Percentiles rank a stretch among this genome's conserved stretches.
Conservation (phyloP, 768 basidiomycete species). For the Sarcodon sp. region DNA sequence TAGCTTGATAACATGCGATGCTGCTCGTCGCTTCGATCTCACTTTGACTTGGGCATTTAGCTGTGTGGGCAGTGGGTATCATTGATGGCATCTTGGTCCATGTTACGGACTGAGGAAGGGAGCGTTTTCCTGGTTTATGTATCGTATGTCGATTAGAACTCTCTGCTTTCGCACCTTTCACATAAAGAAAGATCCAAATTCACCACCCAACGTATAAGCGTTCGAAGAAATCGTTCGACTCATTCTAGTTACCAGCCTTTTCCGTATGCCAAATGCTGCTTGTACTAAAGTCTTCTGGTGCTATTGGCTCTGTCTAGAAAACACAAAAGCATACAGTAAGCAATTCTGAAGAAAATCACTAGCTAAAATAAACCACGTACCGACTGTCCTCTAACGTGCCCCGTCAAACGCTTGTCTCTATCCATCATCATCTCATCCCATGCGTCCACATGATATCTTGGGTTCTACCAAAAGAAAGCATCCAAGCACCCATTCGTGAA, state of each 20-base stretch:
- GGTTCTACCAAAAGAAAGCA: conserved; percentile 34
- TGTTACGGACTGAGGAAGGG: no score
- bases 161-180: no score
- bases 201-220: no score
- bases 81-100: no score
- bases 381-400: conserved; percentile 74
- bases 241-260: conserved; percentile 17
- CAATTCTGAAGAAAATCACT: background rate
- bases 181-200: no score
- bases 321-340: background rate
- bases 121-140: no score
- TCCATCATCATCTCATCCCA: conserved; percentile 98
- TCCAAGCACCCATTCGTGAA: no score
- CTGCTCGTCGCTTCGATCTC: no score
- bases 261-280: conserved; percentile 68
- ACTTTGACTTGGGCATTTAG: no score
- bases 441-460: conserved; percentile 72
- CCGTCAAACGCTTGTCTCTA: conserved; percentile 79
- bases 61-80: no score
- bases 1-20: no score
- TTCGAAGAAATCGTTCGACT: background rate
- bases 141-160: no score
- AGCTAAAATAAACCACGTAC: conserved; percentile 32
- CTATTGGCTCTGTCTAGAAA: conserved; percentile 47
- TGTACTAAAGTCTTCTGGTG: conserved; percentile 60